Conservation (phyloP, 306 rosid species). For the Lupinus albus region DNA sequence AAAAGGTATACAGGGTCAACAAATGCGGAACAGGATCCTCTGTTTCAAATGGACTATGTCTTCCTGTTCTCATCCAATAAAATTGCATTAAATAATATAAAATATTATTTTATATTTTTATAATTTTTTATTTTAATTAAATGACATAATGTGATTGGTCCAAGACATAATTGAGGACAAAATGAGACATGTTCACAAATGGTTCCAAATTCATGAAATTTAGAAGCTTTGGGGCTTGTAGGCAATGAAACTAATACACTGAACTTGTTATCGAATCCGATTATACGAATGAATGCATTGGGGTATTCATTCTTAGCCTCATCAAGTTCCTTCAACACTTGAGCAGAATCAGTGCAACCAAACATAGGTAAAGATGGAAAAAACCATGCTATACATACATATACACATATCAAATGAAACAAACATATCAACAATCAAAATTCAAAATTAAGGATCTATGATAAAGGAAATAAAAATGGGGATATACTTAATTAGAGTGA, state of each 20-base stretch:
- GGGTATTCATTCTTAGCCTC: constrained; percentile 62
- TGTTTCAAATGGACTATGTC: too few species aligned
- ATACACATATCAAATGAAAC: not conserved
- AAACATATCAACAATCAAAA: not conserved
- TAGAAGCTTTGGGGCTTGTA: constrained; percentile 48
- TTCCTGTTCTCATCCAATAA: too few species aligned
- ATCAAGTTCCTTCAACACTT: constrained; percentile 55
- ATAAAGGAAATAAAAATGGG: too few species aligned
- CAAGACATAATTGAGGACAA: too few species aligned
- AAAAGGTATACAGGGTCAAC: constrained; percentile 23
- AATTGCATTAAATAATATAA: too few species aligned
- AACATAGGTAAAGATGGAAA: constrained; percentile 79
- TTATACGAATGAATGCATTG: constrained; percentile 51
- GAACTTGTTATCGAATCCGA: constrained; percentile 89
- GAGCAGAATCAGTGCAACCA: constrained; percentile 64
- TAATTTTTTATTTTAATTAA: too few species aligned
- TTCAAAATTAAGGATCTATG: not conserved
- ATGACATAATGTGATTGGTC: too few species aligned
- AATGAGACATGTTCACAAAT: too few species aligned
- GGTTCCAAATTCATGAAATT: constrained; percentile 10
- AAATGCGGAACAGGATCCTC: too few species aligned
- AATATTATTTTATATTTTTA: too few species aligned
- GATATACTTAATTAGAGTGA: too few species aligned
- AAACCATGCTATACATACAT: constrained; percentile 42
- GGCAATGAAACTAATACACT: constrained; percentile 88